phyloP scores from a whole-genome alignment of 2,329 filamentous ascomycete species.

The Diaporthe citriasiana region DNA sequence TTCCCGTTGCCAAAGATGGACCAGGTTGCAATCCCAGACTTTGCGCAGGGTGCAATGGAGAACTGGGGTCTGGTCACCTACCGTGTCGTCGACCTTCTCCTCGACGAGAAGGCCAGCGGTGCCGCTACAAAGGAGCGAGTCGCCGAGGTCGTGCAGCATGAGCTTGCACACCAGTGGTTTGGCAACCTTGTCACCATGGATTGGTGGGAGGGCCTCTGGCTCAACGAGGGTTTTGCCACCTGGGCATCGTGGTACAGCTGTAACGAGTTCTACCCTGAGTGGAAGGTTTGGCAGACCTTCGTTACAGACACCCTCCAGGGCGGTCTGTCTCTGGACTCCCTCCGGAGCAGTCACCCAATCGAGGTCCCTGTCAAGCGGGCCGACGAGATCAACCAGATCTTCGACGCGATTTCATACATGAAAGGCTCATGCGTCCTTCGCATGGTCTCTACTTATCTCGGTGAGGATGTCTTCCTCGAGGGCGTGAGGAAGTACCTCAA shows the following conservation, averaged over 20 bases:
- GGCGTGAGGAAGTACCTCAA: slow-evolving; percentile 92
- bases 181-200: slow-evolving; percentile 94
- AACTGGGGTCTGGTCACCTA: slow-evolving; percentile 98
- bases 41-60: slow-evolving; percentile 96
- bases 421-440: slow-evolving; percentile 96
- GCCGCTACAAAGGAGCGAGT: slow-evolving; percentile 93
- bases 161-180: slow-evolving; percentile 95
- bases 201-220: slow-evolving; percentile 93
- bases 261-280: slow-evolving; percentile 96
- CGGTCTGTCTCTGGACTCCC: slow-evolving; percentile 87
- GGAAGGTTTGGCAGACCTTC: slow-evolving; percentile 98
- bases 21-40: slow-evolving; percentile 96
- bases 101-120: slow-evolving; percentile 92
- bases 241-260: slow-evolving; percentile 90
- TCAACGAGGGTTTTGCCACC: slow-evolving; percentile 92
- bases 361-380: slow-evolving; percentile 96
- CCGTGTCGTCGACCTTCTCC: slow-evolving; percentile 88
- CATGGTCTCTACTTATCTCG: slow-evolving; percentile 97
- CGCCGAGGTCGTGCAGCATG: slow-evolving; percentile 96
- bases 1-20: slow-evolving; percentile 96
- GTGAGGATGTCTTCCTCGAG: slow-evolving; percentile 93
- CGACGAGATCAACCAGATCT: slow-evolving; percentile 98
- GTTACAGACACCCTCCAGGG: slow-evolving; percentile 93
- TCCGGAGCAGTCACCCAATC: slow-evolving; percentile 95
- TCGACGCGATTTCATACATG: slow-evolving; percentile 96